phyloP scores from a whole-genome alignment of 23 red algal species.

The Gracilariopsis chorda region DNA sequence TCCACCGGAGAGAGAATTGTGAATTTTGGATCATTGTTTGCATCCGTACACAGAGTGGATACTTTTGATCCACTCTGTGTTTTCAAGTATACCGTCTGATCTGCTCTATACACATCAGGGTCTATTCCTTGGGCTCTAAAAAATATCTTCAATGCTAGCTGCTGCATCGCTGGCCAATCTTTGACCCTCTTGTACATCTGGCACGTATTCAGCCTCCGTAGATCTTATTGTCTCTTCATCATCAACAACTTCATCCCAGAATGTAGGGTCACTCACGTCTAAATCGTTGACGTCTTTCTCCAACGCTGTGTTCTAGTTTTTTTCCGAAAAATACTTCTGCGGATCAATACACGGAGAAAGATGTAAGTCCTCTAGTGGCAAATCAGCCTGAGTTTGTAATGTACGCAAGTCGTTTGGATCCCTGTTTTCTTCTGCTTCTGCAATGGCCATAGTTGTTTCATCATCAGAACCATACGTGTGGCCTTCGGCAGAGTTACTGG shows the following conservation, averaged over 20 bases:
- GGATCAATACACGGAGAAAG: constrained; percentile 63
- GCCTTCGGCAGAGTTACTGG: not conserved
- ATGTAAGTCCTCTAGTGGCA: constrained; percentile 47
- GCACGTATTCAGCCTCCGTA: constrained; percentile 37
- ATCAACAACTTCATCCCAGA: constrained; percentile 4
- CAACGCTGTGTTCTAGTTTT: not conserved
- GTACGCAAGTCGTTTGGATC: not conserved
- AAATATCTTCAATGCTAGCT: constrained; percentile 47
- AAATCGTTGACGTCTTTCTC: not conserved
- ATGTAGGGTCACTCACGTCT: not conserved
- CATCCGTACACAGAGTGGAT: too few relatives aligned
- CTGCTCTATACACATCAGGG: constrained; percentile 28
- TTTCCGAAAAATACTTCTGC: not conserved
- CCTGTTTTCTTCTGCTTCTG: not conserved
- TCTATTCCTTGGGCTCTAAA: constrained; percentile 70
- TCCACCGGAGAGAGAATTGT: too few relatives aligned
- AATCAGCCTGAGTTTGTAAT: constrained; percentile 34
- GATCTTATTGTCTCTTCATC: constrained; percentile 61
- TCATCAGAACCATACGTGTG: not conserved
- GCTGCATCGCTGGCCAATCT: constrained; percentile 43
- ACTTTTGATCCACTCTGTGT: not conserved
- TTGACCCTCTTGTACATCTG: constrained; percentile 22
- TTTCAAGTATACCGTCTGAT: constrained; percentile 15
- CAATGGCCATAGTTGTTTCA: not conserved
- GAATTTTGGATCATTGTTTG: too few relatives aligned